Percentiles rank a stretch among this genome's conserved stretches.
phyloP scores from a whole-genome alignment of 176 grass and related monocot species.

The Chrysopogon serrulatus region DNA sequence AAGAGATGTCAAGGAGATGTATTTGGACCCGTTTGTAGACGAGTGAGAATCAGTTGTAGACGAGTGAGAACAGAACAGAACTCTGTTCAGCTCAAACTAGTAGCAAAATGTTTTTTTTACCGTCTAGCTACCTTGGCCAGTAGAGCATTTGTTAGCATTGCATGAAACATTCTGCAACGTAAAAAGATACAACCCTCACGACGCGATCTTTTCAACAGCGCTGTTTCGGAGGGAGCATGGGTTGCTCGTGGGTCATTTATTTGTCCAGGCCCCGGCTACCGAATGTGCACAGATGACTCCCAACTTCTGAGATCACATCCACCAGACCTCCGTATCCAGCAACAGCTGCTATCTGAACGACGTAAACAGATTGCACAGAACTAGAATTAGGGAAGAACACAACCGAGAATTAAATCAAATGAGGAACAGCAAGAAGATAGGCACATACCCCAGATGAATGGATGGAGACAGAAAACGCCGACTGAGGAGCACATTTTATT shows the following conservation, averaged over 20 bases:
- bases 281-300: slow-evolving; percentile 86
- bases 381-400: neutral
- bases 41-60: neutral
- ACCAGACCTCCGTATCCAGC: slow-evolving; percentile 76
- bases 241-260: neutral
- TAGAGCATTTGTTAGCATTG: neutral
- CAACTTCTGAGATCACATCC: slow-evolving; percentile 81
- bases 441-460: slow-evolving; percentile 82
- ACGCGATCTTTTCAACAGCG: too few relatives aligned
- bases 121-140: neutral
- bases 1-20: neutral
- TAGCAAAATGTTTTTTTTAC: neutral
- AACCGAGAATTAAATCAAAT: neutral
- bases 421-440: neutral
- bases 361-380: neutral
- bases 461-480: slow-evolving; percentile 70
- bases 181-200: neutral
- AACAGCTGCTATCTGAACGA: slow-evolving; percentile 58
- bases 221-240: neutral
- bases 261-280: slow-evolving; percentile 53
- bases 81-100: neutral
- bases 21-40: neutral
- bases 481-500: slow-evolving; percentile 89
- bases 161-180: neutral
- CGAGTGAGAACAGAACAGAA: neutral